These are phyloP conservation scores for Ceratorhiza oryzae-sativae DNA, from an alignment of 1,284 basidiomycete genomes.

Conservation along the genomic window DNA sequence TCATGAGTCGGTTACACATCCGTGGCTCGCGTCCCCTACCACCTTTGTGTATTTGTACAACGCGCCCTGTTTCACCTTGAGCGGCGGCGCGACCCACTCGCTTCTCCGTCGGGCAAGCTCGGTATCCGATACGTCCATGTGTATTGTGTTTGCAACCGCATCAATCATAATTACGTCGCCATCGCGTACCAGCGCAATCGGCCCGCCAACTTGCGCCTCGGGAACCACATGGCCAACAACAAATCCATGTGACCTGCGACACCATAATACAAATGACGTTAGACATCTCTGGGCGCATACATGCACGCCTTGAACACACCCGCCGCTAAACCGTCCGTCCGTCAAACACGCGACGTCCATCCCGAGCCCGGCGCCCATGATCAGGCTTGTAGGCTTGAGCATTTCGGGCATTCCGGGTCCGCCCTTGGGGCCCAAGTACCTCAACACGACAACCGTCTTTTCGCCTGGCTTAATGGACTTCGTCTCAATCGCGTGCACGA, in stretches of 20 bases:
- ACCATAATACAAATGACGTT: constrained; percentile 20
- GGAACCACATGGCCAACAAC: constrained; percentile 92
- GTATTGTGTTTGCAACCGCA: constrained; percentile 82
- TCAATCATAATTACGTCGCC: constrained; percentile 88
- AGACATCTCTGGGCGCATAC: constrained; percentile 8
- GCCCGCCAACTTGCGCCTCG: constrained; percentile 88
- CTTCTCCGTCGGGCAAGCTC: constrained; percentile 73
- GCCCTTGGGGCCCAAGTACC: constrained; percentile 89
- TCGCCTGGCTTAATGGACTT: constrained; percentile 84
- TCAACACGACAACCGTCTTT: constrained; percentile 88
- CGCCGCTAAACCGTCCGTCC: constrained; percentile 93
- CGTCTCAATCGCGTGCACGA: constrained; percentile 79
- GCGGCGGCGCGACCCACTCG: constrained; percentile 79
- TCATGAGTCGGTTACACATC: constrained; percentile 85
- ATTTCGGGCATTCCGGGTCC: constrained; percentile 96
- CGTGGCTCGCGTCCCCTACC: constrained; percentile 86
- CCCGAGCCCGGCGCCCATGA: constrained; percentile 94
- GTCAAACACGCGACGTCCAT: constrained; percentile 90
- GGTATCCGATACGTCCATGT: constrained; percentile 66
- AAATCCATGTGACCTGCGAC: constrained; percentile 80
- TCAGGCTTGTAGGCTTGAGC: constrained; percentile 88
- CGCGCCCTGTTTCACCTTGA: constrained; percentile 85
- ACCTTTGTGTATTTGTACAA: constrained; percentile 87
- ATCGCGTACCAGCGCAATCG: constrained; percentile 87
- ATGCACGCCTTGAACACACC: constrained; percentile 58